Base-by-base conservation (phyloP, 371 early-diverging fungal species). In the Pancytospora philotis region DNA sequence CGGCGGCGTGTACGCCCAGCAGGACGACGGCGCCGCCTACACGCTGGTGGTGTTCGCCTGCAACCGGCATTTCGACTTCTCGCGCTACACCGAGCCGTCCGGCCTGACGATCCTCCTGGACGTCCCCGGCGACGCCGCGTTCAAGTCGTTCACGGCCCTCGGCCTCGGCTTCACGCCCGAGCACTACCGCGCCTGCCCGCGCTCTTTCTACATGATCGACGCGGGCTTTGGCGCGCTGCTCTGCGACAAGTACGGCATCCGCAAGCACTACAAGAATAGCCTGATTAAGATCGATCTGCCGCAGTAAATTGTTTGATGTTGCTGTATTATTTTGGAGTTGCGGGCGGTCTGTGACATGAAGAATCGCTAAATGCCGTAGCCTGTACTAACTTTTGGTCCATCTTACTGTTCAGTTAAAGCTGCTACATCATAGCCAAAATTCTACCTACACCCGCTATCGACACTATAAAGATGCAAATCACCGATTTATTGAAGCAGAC, bases 211-310 rank as follows among this genome's bases (percentile, higher is more conserved):
- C 19, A 6, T 8, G 19, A 53, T 53, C 19, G 55, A 53, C 34
- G 55, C 19, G 27, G 55, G 55, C 28, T 53, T 53, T 53, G 55
- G 55, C 27, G 34, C 6, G 6, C 27, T 53, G 6, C 55, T 53
- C 55, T 53, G 10, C 10, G 10, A 10, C 8, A 53, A 53, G 19
- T 53, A 53, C 34, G 19, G 19, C 16, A 8, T 53, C 6, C 34
- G 55, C 19, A 53, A 53, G 8, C 27, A 53, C 8, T 53, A 10
- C 19, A 53, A 53, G 28, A 53, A 53, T 34, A 53, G 19, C 19
- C 8, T 53, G 6, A 10, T 53, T 6, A 53, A 19, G 19, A 19
- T 53, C 16, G 28, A 53, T 41, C 13, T 41, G 22, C 13, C 45
- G 22, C 13, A 41, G n/a, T n/a, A n/a, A n/a, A n/a, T n/a, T n/a